Evolutionary conservation across 2,329 filamentous ascomycete genomes (phyloP).

Genomic region (Epichloe sp.): DNA sequence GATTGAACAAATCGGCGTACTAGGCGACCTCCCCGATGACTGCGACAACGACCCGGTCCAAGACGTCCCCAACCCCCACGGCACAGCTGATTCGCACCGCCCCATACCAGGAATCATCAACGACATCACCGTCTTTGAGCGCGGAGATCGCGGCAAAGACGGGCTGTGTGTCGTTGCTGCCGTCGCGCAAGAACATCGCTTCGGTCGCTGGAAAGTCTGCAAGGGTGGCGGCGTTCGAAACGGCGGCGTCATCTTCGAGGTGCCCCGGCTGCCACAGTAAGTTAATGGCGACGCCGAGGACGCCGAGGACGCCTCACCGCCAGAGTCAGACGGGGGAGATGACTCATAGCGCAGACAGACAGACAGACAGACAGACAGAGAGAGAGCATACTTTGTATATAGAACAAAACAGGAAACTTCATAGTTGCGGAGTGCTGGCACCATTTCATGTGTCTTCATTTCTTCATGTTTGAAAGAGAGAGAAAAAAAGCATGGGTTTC

Average conservation of each 20-base stretch:
- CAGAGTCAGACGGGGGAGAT: conserved; percentile 11
- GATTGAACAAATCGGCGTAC: conserved; percentile 57
- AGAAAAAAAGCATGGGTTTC: neutral
- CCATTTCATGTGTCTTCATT: neutral
- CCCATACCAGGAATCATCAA: conserved; percentile 68
- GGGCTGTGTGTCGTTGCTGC: conserved; percentile 78
- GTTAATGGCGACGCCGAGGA: conserved; percentile 22
- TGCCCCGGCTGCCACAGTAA: conserved; percentile 36
- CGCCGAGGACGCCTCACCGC: conserved; percentile 8
- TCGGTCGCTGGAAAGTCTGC: conserved; percentile 67
- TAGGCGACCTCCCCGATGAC: conserved; percentile 32
- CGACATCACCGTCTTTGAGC: conserved; percentile 75
- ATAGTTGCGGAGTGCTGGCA: neutral
- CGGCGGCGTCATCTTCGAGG: conserved; percentile 77
- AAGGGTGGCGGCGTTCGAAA: conserved; percentile 52
- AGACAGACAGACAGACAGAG: no score
- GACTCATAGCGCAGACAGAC: conserved; percentile 8
- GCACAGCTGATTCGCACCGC: conserved; percentile 5
- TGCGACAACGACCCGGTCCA: conserved; percentile 16
- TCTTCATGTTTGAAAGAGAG: neutral
- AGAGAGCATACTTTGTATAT: neutral
- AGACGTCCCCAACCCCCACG: conserved; percentile 8
- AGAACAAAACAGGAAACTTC: neutral
- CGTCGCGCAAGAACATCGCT: conserved; percentile 71
- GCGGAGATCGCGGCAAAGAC: conserved; percentile 61